Percentiles rank a stretch among this genome's conserved stretches.
Evolutionary conservation across 148 eudicot genomes (phyloP).

Genomic region (Pharnaceum exiguum): DNA sequence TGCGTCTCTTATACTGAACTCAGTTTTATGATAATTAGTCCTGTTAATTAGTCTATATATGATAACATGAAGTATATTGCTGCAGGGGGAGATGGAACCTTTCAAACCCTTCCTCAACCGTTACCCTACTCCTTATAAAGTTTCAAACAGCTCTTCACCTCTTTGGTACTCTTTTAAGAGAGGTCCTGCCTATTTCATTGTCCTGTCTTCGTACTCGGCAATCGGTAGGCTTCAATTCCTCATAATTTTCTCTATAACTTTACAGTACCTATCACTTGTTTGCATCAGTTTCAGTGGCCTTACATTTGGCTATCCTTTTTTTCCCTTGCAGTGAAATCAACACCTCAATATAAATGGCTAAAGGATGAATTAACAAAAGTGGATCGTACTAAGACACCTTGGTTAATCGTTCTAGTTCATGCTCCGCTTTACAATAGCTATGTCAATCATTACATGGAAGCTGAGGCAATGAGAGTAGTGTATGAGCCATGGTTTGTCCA

Average conservation of each 20-base stretch:
- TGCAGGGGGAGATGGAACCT: slow-evolving; percentile 42
- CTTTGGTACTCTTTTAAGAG: slow-evolving; percentile 47
- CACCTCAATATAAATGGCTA: slow-evolving; percentile 34
- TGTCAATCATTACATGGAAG: slow-evolving; percentile 35
- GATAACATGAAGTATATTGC: not conserved
- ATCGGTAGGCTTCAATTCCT: no score
- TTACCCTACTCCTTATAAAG: slow-evolving; percentile 34
- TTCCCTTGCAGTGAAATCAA: slow-evolving; percentile 32
- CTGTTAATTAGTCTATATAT: not conserved
- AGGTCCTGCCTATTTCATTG: slow-evolving; percentile 36
- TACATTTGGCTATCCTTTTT: no score
- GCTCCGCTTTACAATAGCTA: slow-evolving; percentile 33
- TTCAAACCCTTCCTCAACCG: slow-evolving; percentile 43
- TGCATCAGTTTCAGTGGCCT: not conserved
- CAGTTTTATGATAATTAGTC: no score
- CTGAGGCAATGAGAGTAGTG: slow-evolving; percentile 36
- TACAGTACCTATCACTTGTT: no score
- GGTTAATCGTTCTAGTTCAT: slow-evolving; percentile 39
- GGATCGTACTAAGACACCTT: slow-evolving; percentile 33
- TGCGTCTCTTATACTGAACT: slow-evolving; percentile 17
- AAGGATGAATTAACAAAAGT: slow-evolving; percentile 21
- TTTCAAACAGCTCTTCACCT: slow-evolving; percentile 35
- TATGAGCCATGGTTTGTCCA: slow-evolving; percentile 32
- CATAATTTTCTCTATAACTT: no score
- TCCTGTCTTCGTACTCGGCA: slow-evolving; percentile 42